Base-by-base conservation (phyloP, 345 rosid genomes). In the Kandelia obovata region DNA sequence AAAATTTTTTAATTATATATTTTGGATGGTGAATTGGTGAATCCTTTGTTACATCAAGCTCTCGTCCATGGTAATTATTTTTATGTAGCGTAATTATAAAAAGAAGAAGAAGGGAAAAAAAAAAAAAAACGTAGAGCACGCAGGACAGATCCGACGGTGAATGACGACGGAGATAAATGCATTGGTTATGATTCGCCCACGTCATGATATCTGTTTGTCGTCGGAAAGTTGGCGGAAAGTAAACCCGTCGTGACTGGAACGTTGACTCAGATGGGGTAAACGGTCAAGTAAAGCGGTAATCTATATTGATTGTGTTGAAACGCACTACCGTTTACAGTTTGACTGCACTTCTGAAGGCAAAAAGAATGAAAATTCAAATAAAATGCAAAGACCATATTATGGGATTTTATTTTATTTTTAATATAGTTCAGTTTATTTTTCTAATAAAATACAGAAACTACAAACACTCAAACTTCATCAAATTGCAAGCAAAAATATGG, bases 41-140 rank as follows among this genome's bases (percentile, higher is more conserved):
- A 82, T 80, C 84, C 76, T 73, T 20, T 61, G 43, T 20, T 78
- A 11, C 62, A 72, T 78, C 84, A 80, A 80, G 81, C 80, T 77
- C n/a, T 77, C 47, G 67, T 76, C 84, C 6, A 23, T 71, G 35
- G 70, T 56, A 72, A 84, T 84, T 64, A 82, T 84, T 64, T 70
- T 65, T 71, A 19, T 0, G 39, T 37, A 13, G 26, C 53, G 49
- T 61, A 66, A 66, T 25, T 37, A 21, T 37, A 35, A 35, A 35
- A 6, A 6, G 6, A 1, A 35, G 7, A 6, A 35, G 0, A 6
- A 35, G 21, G 21, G 6, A 5, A 5, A 5, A 6, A 7, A 72
- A 67, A 62, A 7, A 7, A 37, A 37, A 37, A 37, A 2, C 8
- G 46, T 11, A 3, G 46, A 39, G 70, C 77, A 79, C 75, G 55